Percentiles rank a stretch among this genome's conserved stretches.
Evolutionary conservation across 495 filamentous ascomycete species (phyloP).

Genomic region (Cercophora sp.): DNA sequence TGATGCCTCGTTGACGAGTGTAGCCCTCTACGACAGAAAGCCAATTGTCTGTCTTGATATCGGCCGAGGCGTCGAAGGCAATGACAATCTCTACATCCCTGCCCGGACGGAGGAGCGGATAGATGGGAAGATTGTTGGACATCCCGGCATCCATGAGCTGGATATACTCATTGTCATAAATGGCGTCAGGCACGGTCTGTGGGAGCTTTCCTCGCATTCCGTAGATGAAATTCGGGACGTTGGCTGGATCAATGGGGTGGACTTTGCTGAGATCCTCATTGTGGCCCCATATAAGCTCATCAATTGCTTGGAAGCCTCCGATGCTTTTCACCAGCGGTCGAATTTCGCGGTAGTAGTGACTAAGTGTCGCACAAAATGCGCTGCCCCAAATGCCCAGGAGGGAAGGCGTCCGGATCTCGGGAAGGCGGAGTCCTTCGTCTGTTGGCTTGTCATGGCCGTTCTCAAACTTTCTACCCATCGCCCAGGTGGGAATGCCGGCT

Average conservation of each 20-base stretch:
- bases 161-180: constrained; percentile 64
- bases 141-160: constrained; percentile 97
- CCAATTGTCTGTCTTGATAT: constrained; percentile 62
- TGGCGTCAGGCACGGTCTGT: constrained; percentile 65
- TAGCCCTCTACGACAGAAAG: constrained; percentile 89
- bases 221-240: constrained; percentile 79
- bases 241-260: constrained; percentile 86
- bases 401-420: constrained; percentile 74
- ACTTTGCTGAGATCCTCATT: constrained; percentile 80
- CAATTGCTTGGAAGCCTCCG: constrained; percentile 70
- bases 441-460: constrained; percentile 61
- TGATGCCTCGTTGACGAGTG: constrained; percentile 78
- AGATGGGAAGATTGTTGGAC: constrained; percentile 95
- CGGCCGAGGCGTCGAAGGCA: constrained; percentile 37
- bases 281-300: constrained; percentile 77
- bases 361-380: constrained; percentile 91
- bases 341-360: constrained; percentile 93
- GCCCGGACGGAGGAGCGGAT: constrained; percentile 83
- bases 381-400: constrained; percentile 92
- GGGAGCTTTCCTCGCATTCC: constrained; percentile 75
- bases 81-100: constrained; percentile 88
- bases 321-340: constrained; percentile 71
- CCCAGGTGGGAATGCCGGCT: constrained; percentile 94
- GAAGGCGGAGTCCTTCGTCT: constrained; percentile 55
- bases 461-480: constrained; percentile 77